Conservation (phyloP, 23 red algal species). For the Pyropia yezoensis region DNA sequence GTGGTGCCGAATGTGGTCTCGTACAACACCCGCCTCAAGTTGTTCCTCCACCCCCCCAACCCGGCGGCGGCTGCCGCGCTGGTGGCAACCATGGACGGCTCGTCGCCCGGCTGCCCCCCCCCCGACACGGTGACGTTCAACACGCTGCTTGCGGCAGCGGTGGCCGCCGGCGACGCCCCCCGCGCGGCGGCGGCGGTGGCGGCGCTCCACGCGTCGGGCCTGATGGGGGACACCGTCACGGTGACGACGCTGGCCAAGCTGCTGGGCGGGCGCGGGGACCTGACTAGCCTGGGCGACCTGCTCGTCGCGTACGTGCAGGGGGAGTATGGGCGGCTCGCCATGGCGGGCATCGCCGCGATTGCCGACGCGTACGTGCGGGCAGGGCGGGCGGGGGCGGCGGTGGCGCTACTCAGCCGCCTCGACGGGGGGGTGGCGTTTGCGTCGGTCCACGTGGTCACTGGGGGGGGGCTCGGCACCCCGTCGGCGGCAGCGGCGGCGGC, state of each 20-base stretch:
- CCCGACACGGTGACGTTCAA: conserved; percentile 48
- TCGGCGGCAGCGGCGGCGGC: too few species aligned
- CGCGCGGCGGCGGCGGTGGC: conserved; percentile 30
- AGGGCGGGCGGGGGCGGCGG: conserved; percentile 21
- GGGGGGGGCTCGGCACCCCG: too few species aligned
- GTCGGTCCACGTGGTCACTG: too few species aligned
- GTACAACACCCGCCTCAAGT: conserved; percentile 54
- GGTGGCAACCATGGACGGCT: conserved; percentile 43
- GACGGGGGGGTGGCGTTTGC: too few species aligned
- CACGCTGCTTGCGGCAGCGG: conserved; percentile 26
- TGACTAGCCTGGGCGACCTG: conserved; percentile 32
- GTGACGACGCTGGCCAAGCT: conserved; percentile 44
- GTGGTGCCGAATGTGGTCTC: conserved; percentile 34
- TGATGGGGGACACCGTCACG: conserved; percentile 30
- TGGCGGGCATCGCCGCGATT: conserved; percentile 21
- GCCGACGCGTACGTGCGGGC: conserved; percentile 59
- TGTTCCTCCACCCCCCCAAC: conserved; percentile 23
- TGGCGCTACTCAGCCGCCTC: conserved; percentile 24
- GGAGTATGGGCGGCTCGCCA: neutral
- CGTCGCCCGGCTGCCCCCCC: neutral
- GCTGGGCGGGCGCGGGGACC: conserved; percentile 14
- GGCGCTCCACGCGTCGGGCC: conserved; percentile 16
- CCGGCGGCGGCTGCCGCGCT: conserved; percentile 22
- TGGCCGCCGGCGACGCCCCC: conserved; percentile 23
- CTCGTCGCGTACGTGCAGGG: conserved; percentile 3